Evolutionary conservation across 1,284 basidiomycete genomes (phyloP).

Genomic region (Marasmius tenuissimus): DNA sequence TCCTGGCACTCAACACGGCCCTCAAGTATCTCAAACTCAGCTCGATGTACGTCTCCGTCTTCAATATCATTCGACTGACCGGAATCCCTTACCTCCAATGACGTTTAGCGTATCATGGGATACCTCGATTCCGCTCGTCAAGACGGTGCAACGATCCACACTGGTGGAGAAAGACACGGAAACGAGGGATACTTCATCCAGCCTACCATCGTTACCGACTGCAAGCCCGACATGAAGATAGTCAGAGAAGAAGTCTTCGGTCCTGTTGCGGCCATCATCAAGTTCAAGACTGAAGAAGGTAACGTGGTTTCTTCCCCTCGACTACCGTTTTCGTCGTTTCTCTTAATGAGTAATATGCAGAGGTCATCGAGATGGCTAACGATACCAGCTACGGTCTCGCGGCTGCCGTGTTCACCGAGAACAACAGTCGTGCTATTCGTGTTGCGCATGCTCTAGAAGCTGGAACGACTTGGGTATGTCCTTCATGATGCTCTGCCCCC

Average conservation of each 20-base stretch:
- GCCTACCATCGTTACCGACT: constrained; percentile 85
- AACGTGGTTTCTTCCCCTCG: neutral
- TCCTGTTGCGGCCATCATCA: constrained; percentile 76
- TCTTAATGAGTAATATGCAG: constrained; percentile 20
- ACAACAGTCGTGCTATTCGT: constrained; percentile 65
- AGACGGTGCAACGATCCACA: constrained; percentile 77
- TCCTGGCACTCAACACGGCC: constrained; percentile 74
- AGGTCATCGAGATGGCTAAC: constrained; percentile 77
- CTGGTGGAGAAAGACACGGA: constrained; percentile 78
- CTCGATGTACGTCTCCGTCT: constrained; percentile 48
- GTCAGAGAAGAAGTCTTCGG: constrained; percentile 91
- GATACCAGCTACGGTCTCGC: constrained; percentile 83
- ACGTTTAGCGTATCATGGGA: constrained; percentile 66
- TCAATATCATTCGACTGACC: neutral
- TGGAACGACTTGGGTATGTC: constrained; percentile 63
- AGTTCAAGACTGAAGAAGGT: constrained; percentile 65
- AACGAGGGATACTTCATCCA: constrained; percentile 71
- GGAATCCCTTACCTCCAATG: neutral
- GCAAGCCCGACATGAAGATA: constrained; percentile 80
- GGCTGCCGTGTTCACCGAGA: constrained; percentile 74
- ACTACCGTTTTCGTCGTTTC: constrained; percentile 6
- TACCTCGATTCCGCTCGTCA: constrained; percentile 87
- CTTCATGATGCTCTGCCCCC: neutral
- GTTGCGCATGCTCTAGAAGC: constrained; percentile 73
- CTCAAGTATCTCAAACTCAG: constrained; percentile 77